Evolutionary conservation across 345 rosid species (phyloP), one percentile per base, ranked within the genome.

Genomic region (Salix suchowensis): DNA sequence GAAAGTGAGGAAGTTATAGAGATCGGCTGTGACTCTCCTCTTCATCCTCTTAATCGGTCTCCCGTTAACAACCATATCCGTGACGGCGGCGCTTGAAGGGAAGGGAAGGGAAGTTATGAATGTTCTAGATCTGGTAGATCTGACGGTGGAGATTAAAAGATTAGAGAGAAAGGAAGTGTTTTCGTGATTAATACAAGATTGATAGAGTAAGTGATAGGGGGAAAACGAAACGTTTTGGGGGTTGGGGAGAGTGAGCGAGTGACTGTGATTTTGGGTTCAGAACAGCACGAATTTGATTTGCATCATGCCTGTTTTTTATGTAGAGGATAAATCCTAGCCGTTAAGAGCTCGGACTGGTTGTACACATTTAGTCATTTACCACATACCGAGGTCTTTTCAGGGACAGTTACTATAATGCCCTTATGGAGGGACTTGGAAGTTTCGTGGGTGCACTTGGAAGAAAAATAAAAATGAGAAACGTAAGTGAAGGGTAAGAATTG

Each of bases 11-110:
- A 91, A 87, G 72, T 88, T 84, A 73, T 80, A 77, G 67, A 91
- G 91, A 77, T 89, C 95, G 24, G 90, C 92, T 4, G 95, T 88
- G 71, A 89, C 90, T 74, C 92, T 88, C 65, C 91, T 81, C 88
- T 88, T 91, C 91, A 87, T 81, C 77, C 90, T 85, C 85, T 91
- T 91, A 66, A 88, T 30, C 2, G 92, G 89, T 75, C 89, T 79
- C 2, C 84, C 88, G 84, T 85, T 86, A 6, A 89, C 89, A 60
- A 89, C 95, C 82, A 89, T 86, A 40, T 30, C 75, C 78, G 23
- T 21, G n/a, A 55, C 50, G 74, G 77, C 66, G 80, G 84, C 75
- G 81, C 78, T 84, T 62, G 72, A 37, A 37, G 3, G 32, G 5
- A 19, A 37, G 3, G 32, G 5, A 19, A 16, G 34, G 11, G 1